Evolutionary conservation across 1,284 basidiomycete genomes (phyloP), one percentile per base, ranked within the genome.

Genomic region (Leccinum pachyderme): DNA sequence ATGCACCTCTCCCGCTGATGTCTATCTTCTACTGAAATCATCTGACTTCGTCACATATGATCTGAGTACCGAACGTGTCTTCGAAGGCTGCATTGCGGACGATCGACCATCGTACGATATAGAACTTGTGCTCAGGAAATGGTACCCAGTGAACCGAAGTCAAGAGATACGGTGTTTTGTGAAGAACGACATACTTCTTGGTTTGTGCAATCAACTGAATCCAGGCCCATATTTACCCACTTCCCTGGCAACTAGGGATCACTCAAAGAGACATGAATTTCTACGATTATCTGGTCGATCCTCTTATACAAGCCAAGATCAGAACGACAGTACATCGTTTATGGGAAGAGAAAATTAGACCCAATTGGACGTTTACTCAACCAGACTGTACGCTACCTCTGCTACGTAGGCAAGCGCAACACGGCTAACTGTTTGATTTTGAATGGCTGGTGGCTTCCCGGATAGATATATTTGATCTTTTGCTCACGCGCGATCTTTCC

Each of bases 11-110:
- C 93, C 95, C 0, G 84, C 89, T 4, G 96, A 99, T 63, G 86
- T 98, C 27, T 98, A 98, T 71, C 79, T 98, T 46, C 75, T 97
- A 0, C 81, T 99, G 60, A 99, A 99, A 72, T 92, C 91, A 2
- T 94, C 91, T 47, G 93, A 98, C 69, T 97, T 97, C 63, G 78
- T 94, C 46, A 80, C 83, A 7, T 91, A 96, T 61, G 95, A 95
- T 67, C 70, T 96, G 4, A 81, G 80, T 59, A 66, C 75, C 5
- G 77, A 76, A 15, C 75, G 66, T 35, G 83, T 91, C 13, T 89
- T 91, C 56, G 81, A 82, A 15, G 85, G 82, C 1, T 88, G 86
- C 60, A 66, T 62, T 22, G 54, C 63, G 5, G 48, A 59, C 28
- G 51, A 69, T 12, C 56, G 53, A 25, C 57, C 61, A n/a, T 47